phyloP scores from a whole-genome alignment of 2,329 filamentous ascomycete species.

The Fusarium albosuccineum region DNA sequence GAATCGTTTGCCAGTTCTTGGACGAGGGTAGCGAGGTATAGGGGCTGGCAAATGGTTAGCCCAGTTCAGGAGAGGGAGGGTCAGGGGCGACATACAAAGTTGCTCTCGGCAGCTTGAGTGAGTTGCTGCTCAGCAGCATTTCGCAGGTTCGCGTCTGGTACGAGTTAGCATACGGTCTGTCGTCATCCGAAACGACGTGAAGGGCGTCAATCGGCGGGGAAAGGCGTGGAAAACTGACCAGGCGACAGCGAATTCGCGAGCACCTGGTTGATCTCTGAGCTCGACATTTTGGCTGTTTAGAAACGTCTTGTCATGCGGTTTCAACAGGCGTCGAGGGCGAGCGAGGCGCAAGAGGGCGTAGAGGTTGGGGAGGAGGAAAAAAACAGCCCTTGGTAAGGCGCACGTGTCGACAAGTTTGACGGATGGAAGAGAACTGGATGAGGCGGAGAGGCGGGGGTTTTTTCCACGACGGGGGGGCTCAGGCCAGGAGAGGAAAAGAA shows the following conservation, averaged over 20 bases:
- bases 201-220: constrained; percentile 21
- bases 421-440: constrained; percentile 43
- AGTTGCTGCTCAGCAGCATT: constrained; percentile 95
- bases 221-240: constrained; percentile 70
- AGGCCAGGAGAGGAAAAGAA: constrained; percentile 44
- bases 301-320: constrained; percentile 55
- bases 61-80: constrained; percentile 31
- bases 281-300: constrained; percentile 69
- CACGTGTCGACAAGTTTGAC: constrained; percentile 50
- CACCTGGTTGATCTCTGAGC: constrained; percentile 97
- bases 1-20: constrained; percentile 94
- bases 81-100: constrained; percentile 78
- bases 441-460: constrained; percentile 49
- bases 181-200: constrained; percentile 16
- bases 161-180: constrained; percentile 50
- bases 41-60: constrained; percentile 71
- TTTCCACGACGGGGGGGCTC: constrained; percentile 40
- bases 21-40: constrained; percentile 92
- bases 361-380: constrained; percentile 25
- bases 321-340: constrained; percentile 44
- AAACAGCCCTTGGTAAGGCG: constrained; percentile 43
- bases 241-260: constrained; percentile 96
- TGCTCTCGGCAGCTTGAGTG: constrained; percentile 88
- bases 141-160: constrained; percentile 86
- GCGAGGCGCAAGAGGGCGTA: constrained; percentile 28